Evolutionary conservation across 805 yeast species (phyloP).

Genomic region (Candida parachauliodes): DNA sequence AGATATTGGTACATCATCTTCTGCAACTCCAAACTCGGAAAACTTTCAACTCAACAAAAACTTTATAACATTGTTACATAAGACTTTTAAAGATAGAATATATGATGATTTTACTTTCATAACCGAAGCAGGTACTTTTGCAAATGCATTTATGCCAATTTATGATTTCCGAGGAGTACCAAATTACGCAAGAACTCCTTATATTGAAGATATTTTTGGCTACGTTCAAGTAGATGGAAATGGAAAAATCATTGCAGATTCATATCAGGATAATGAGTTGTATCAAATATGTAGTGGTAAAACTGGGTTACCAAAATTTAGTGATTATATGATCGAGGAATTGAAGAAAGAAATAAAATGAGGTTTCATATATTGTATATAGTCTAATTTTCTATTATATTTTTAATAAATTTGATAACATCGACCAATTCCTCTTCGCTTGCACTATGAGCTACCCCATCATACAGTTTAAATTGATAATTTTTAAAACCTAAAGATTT

Average conservation of each 20-base stretch:
- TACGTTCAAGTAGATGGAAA: slow-evolving; percentile 55
- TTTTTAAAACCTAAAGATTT: slow-evolving; percentile 42
- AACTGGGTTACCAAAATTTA: slow-evolving; percentile 38
- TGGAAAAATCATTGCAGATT: slow-evolving; percentile 51
- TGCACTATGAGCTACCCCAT: slow-evolving; percentile 66
- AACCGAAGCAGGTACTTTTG: slow-evolving; percentile 53
- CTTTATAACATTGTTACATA: slow-evolving; percentile 27
- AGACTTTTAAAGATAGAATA: slow-evolving; percentile 19
- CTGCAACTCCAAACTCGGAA: slow-evolving; percentile 13
- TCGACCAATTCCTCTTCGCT: slow-evolving; percentile 63
- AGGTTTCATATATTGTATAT: background rate
- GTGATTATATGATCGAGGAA: slow-evolving; percentile 47
- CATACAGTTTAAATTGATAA: slow-evolving; percentile 48
- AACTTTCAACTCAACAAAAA: slow-evolving; percentile 23
- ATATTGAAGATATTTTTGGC: slow-evolving; percentile 68
- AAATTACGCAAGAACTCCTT: slow-evolving; percentile 61
- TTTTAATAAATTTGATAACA: slow-evolving; percentile 33
- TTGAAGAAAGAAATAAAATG: slow-evolving; percentile 28
- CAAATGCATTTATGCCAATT: slow-evolving; percentile 59
- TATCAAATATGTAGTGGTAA: slow-evolving; percentile 47
- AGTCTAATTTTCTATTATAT: slow-evolving; percentile 11
- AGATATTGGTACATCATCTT: slow-evolving; percentile 19
- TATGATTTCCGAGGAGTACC: slow-evolving; percentile 69
- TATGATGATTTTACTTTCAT: slow-evolving; percentile 49
- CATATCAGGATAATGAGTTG: slow-evolving; percentile 57